Evolutionary conservation across 2,329 filamentous ascomycete species (phyloP), one percentile per base, ranked within the genome.

Genomic region (Cladosporium sp.): DNA sequence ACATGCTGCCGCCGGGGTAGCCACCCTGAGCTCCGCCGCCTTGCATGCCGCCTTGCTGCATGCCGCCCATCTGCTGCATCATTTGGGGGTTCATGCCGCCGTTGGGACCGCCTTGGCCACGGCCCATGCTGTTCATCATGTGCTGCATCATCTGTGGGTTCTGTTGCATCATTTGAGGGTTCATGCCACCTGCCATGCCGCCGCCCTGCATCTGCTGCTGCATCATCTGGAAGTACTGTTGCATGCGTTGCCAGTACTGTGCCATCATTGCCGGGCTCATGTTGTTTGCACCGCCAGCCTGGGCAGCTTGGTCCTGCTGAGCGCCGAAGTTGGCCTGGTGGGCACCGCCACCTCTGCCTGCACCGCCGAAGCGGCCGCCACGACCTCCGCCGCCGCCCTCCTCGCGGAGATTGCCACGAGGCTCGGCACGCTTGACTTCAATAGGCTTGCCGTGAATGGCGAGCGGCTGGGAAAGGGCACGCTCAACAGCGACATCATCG

Each of bases 241-340:
- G 95, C 94, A 99, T 98, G 57, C 93, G 88, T 78, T 97, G 92
- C 88, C 95, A 96, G 80, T 98, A 97, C 78, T 97, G 93, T 2
- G 95, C 95, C 93, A 98, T 97, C 83, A 96, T 89, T 74, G 97
- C 93, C 0, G 94, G 94, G 23, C 91, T 96, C 91, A 98, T 96
- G 68, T 90, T 89, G 68, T 86, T 83, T 58, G 63, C 67, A 55
- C 67, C 61, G 26, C 65, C 61, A 50, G 64, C 50, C 44, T 69
- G 62, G 58, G 68, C 67, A 26, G 53, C 67, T 69, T 72, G 72
- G 63, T 74, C 70, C 40, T 71, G 57, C 35, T 65, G 62, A 23
- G 37, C 33, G 46, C 66, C 67, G 64, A 69, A 66, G 56, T 67
- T 67, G 66, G 66, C 67, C 66, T 81, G 79, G 64, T 78, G 76